Evolutionary conservation across 495 filamentous ascomycete genomes (phyloP).

Genomic region (Lophiostoma macrostomum): DNA sequence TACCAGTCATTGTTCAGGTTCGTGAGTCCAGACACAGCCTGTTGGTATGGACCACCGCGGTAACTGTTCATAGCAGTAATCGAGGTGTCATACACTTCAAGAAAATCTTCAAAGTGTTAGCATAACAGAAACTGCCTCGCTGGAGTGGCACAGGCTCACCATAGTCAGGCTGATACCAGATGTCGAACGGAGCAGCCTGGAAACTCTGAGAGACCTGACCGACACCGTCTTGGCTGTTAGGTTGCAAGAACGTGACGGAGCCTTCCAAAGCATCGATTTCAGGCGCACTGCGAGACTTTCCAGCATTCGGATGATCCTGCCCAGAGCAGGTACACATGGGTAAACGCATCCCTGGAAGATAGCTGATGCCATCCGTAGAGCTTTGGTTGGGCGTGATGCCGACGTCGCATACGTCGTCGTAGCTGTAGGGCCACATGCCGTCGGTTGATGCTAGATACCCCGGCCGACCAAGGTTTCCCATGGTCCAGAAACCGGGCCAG

Average conservation of each 20-base stretch:
- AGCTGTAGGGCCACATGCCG: conserved; percentile 79
- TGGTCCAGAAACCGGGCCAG: conserved; percentile 81
- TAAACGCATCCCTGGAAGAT: conserved; percentile 69
- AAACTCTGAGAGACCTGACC: conserved; percentile 69
- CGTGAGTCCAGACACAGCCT: conserved; percentile 69
- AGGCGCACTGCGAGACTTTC: conserved; percentile 67
- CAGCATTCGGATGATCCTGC: conserved; percentile 67
- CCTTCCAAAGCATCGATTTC: conserved; percentile 78
- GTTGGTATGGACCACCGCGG: conserved; percentile 66
- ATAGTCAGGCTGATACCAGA: conserved; percentile 73
- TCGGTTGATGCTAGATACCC: conserved; percentile 69
- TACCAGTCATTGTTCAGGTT: conserved; percentile 77
- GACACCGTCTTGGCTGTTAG: conserved; percentile 46
- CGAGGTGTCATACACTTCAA: conserved; percentile 59
- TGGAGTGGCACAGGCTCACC: conserved; percentile 39
- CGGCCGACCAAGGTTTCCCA: conserved; percentile 70
- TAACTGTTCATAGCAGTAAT: conserved; percentile 65
- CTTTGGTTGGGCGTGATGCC: conserved; percentile 80
- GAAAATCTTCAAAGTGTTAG: conserved; percentile 46
- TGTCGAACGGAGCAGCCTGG: conserved; percentile 73
- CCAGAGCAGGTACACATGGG: conserved; percentile 65
- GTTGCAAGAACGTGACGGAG: conserved; percentile 55
- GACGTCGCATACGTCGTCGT: conserved; percentile 66
- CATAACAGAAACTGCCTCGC: not conserved
- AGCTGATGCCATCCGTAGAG: conserved; percentile 62